phyloP scores from a whole-genome alignment of 768 basidiomycete genomes.

The Hygrocybe punicea region DNA sequence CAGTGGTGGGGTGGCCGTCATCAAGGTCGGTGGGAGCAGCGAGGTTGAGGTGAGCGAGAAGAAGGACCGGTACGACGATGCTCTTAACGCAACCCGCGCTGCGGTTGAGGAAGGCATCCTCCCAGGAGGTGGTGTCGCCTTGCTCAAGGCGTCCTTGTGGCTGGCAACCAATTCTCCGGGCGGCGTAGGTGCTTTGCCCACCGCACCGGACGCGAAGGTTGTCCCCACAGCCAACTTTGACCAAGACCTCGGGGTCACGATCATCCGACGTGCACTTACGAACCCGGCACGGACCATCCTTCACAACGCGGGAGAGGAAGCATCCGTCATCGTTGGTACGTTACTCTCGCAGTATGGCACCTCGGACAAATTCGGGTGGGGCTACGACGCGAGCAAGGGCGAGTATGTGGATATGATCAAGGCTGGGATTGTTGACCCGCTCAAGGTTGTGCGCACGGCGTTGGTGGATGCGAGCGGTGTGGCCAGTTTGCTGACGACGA shows the following conservation, averaged over 20 bases:
- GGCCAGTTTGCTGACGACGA: conserved; percentile 89
- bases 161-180: conserved; percentile 57
- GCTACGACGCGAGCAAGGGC: conserved; percentile 89
- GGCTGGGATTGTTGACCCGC: conserved; percentile 90
- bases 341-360: conserved; percentile 65
- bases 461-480: conserved; percentile 91
- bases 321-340: conserved; percentile 87
- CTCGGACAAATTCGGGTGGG: conserved; percentile 77
- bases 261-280: conserved; percentile 82
- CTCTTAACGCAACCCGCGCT: conserved; percentile 95
- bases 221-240: conserved; percentile 91
- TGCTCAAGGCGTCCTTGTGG: conserved; percentile 78
- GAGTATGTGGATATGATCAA: conserved; percentile 95
- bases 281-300: conserved; percentile 86
- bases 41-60: conserved; percentile 99
- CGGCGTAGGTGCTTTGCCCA: conserved; percentile 43
- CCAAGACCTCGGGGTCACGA: conserved; percentile 91
- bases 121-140: conserved; percentile 92
- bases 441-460: conserved; percentile 93
- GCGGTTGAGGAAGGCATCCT: conserved; percentile 99
- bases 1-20: conserved; percentile 94
- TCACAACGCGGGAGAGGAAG: conserved; percentile 91
- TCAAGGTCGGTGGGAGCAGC: conserved; percentile 90
- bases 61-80: conserved; percentile 98
- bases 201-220: conserved; percentile 56